These are phyloP conservation scores for Mycena epipterygia DNA, from an alignment of 768 basidiomycete genomes.

Conservation along the genomic window DNA sequence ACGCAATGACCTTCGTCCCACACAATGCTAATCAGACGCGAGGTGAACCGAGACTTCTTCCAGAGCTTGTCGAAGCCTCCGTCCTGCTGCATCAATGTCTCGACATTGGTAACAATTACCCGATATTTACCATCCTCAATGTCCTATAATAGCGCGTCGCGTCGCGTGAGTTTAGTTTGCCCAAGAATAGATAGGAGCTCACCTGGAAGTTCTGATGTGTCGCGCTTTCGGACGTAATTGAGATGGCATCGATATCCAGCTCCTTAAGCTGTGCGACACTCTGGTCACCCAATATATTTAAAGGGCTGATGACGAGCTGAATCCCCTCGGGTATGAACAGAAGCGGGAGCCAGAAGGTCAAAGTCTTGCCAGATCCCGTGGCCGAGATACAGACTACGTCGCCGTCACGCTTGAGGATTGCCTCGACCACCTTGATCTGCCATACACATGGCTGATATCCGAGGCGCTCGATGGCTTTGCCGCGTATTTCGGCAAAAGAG, in stretches of 20 bases:
- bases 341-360: slow-evolving; percentile 49
- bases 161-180: neutral
- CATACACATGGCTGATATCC: slow-evolving; percentile 29
- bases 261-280: slow-evolving; percentile 34
- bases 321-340: slow-evolving; percentile 33
- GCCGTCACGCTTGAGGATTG: slow-evolving; percentile 29
- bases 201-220: slow-evolving; percentile 36
- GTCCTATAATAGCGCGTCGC: slow-evolving; percentile 30
- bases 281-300: slow-evolving; percentile 44
- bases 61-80: slow-evolving; percentile 38
- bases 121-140: slow-evolving; percentile 41
- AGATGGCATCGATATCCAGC: slow-evolving; percentile 35
- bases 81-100: slow-evolving; percentile 38
- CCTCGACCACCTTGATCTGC: slow-evolving; percentile 27
- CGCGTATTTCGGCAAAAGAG: slow-evolving; percentile 10
- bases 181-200: neutral
- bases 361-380: slow-evolving; percentile 48
- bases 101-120: slow-evolving; percentile 46
- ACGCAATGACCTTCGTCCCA: slow-evolving; percentile 59
- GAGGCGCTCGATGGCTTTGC: neutral
- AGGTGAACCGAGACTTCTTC: slow-evolving; percentile 38
- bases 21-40: slow-evolving; percentile 42
- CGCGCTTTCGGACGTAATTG: slow-evolving; percentile 35
- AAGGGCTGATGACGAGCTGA: slow-evolving; percentile 27
- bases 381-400: slow-evolving; percentile 44